These are phyloP conservation scores for Canavalia gladiata DNA, from an alignment of 306 rosid genomes.

Conservation along the genomic window DNA sequence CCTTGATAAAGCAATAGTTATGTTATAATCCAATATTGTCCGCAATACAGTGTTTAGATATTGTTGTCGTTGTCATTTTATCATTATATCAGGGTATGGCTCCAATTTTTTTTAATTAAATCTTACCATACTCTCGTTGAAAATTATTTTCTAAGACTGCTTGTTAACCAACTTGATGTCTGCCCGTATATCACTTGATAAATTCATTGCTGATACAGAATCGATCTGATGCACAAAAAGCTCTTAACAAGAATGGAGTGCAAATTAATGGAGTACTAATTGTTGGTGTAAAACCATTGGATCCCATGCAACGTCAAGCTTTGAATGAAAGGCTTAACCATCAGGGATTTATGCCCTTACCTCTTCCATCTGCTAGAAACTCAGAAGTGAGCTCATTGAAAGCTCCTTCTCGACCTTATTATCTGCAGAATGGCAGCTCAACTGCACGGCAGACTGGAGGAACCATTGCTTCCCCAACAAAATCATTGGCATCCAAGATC, in stretches of 20 bases:
- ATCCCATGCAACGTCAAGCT: conserved; percentile 90
- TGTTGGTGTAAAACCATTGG: conserved; percentile 93
- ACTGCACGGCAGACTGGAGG: conserved; percentile 73
- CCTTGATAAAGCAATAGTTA: background rate
- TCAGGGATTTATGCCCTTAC: conserved; percentile 84
- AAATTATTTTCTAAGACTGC: background rate
- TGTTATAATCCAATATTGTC: background rate
- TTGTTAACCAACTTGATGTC: conserved; percentile 19
- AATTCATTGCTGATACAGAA: conserved; percentile 67
- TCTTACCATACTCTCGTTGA: background rate
- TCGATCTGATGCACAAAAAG: conserved; percentile 88
- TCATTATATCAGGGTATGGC: background rate
- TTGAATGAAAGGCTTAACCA: conserved; percentile 71
- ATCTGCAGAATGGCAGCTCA: conserved; percentile 77
- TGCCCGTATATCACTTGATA: conserved; percentile 9
- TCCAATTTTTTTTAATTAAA: background rate
- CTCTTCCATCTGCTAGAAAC: conserved; percentile 62
- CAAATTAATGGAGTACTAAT: conserved; percentile 91
- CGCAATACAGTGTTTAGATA: background rate
- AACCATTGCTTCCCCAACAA: conserved; percentile 93
- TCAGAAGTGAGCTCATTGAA: conserved; percentile 64
- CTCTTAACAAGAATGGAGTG: conserved; percentile 88
- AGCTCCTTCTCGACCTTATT: conserved; percentile 65
- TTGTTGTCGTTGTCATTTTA: background rate
- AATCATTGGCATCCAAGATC: conserved; percentile 83